Conservation (phyloP, 2,329 filamentous ascomycete genomes). For the Chaetomiaceae sp. region DNA sequence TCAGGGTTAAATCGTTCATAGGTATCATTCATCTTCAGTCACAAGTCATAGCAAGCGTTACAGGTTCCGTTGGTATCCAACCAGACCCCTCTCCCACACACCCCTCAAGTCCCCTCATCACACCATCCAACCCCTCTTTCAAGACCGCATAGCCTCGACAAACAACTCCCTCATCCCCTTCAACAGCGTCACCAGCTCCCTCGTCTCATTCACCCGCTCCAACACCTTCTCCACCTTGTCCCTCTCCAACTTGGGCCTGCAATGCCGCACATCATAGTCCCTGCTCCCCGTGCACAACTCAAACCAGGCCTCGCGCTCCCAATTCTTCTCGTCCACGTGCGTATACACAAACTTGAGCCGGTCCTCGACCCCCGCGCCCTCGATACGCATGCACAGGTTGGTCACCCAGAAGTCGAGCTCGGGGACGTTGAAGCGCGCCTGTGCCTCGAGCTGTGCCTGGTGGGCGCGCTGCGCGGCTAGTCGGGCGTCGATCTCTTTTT, state of each 20-base stretch:
- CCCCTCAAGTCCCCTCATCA: background rate
- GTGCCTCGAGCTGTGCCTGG: conserved; percentile 71
- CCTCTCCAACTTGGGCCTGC: conserved; percentile 74
- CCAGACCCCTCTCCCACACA: background rate
- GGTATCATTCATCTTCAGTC: background rate
- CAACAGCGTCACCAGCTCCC: conserved; percentile 66
- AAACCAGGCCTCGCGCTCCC: conserved; percentile 89
- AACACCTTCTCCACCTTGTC: conserved; percentile 73
- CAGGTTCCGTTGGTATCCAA: background rate
- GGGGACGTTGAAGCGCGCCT: conserved; percentile 83
- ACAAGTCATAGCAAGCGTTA: background rate
- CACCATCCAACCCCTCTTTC: conserved; percentile 18
- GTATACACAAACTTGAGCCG: conserved; percentile 85
- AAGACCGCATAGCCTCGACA: conserved; percentile 59
- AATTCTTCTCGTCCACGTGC: conserved; percentile 80
- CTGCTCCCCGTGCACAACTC: conserved; percentile 76
- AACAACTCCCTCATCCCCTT: conserved; percentile 83
- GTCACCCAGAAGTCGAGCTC: conserved; percentile 96
- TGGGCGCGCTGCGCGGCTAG: conserved; percentile 69
- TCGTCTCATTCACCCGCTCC: conserved; percentile 75
- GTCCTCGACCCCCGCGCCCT: conserved; percentile 80
- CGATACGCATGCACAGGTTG: conserved; percentile 82
- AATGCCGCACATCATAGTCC: conserved; percentile 81
- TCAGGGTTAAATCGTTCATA: no score
- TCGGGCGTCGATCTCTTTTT: conserved; percentile 64